These are phyloP conservation scores for Entelexis sorbosivorans DNA, from an alignment of 1,139 yeast species.

Conservation along the genomic window DNA sequence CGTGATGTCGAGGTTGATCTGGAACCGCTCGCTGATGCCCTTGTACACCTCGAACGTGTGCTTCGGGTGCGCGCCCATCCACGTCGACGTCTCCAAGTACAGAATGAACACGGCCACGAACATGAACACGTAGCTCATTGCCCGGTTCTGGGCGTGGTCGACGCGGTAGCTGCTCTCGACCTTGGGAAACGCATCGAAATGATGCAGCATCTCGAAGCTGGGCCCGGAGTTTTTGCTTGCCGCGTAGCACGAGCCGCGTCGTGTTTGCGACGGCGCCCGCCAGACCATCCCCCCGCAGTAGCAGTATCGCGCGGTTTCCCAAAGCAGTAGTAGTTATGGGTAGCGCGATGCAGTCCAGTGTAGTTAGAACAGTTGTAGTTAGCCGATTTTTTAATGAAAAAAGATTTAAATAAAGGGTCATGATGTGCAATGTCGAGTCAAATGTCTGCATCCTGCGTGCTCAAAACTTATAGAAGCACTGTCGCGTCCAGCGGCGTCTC, in stretches of 20 bases:
- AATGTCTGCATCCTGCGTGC: too few relatives aligned
- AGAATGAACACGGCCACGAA: slow-evolving; percentile 48
- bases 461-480: slow-evolving; percentile 10
- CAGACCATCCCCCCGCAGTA: neutral
- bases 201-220: slow-evolving; percentile 36
- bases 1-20: slow-evolving; percentile 66
- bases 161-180: slow-evolving; percentile 67
- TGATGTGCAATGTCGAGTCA: too few relatives aligned
- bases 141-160: slow-evolving; percentile 55
- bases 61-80: slow-evolving; percentile 70
- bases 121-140: neutral
- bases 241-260: too few relatives aligned
- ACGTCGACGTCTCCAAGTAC: slow-evolving; percentile 84
- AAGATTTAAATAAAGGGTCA: too few relatives aligned
- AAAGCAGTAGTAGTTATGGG: too few relatives aligned
- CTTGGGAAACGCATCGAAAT: slow-evolving; percentile 40
- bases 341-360: too few relatives aligned
- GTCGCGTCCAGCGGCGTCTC: slow-evolving; percentile 33
- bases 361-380: too few relatives aligned
- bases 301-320: neutral
- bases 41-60: slow-evolving; percentile 60
- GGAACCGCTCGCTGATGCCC: slow-evolving; percentile 45
- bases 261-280: too few relatives aligned
- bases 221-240: too few relatives aligned
- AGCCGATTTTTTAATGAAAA: too few relatives aligned